Base-by-base conservation (phyloP, 371 early-diverging fungal species). In the Mucor velutinosus region DNA sequence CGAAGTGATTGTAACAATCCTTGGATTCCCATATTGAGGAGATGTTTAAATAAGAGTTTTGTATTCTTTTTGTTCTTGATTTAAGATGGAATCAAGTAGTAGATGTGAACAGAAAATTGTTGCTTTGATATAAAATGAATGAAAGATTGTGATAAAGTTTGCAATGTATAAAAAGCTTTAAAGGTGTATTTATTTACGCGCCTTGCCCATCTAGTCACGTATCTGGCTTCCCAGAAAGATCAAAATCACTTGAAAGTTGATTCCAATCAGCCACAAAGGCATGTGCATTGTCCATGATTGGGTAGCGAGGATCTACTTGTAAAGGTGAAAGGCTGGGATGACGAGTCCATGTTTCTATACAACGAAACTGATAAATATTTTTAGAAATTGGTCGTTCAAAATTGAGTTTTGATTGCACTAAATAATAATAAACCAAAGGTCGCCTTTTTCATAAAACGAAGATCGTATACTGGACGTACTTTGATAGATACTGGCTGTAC, bases 1-100 rank as follows among this genome's bases (percentile, higher is more conserved):
- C 92, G 88, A 37, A 96, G 77, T 23, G 91, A 74, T 11, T 92
- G 94, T 33, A 97, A 69, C 17, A 97, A 86, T 2, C 95, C 95
- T 21, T 81, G 69, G 64, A 97, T 95, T 21, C 97, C 97, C 97
- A 97, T 97, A 8, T 33, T 37, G 25, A 51, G 45, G 7, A 45
- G 17, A 2, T 45, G 19, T n/a, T 4, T n/a, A 45, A 7, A 37
- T 11, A 12, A 12, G 4, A 14, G 37, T 8, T 45, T 7, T n/a
- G 6, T n/a, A 0, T 45, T 45, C 8, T 45, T 45, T 7, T 45
- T 45, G 33, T 45, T n/a, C 19, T 45, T 5, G 5, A n/a, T 15
- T 14, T n/a, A 43, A 15, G 17, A 17, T 43, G 0, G 43, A 17
- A 3, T n/a, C 2, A 19, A 19, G n/a, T 37, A 14, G 4, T 37